Base-by-base conservation (phyloP, 352 stramenopile genomes). In the Halophytophthora polymorphica region DNA sequence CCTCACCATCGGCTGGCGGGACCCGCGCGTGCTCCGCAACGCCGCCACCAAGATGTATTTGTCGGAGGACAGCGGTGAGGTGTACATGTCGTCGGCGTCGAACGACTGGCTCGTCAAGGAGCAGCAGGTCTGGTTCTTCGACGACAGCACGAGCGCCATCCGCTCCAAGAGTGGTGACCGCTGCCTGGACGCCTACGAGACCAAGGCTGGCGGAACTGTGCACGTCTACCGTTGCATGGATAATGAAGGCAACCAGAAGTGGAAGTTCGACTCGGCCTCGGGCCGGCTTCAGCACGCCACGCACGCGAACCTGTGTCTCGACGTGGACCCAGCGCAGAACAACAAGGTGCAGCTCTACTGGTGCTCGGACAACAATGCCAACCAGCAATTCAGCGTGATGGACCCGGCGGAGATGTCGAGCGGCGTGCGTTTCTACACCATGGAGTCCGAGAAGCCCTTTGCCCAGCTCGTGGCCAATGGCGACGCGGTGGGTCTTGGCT, bases 91-190 rank as follows among this genome's bases (percentile, higher is more conserved):
- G 6, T 34, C 35, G 7, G 65, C 66, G 39, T 73, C 74, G 19
- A 62, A 14, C 19, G 64, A 82, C 41, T 81, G 73, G 70, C 56
- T 82, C 13, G 64, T 71, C 38, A 53, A 67, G 15, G 71, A 87
- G 47, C 67, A 83, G 37, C 75, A 86, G 36, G 60, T 73, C 36
- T 91, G 76, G 76, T 89, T 76, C 67, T 88, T 79, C 29, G 73
- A 91, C 39, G 41, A 52, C 1, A 31, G 34, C 14, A 83, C 73
- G 13, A 54, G 71, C 29, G 60, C 71, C 22, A 61, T 91, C 25
- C 77, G 77, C 28, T 89, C 79, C 28, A 83, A 84, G 61, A 77
- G 77, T 55, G 86, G 66, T 41, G 74, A 87, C 49, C 69, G 72
- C 8, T 90, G 80, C 33, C 56, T 90, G 6, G 74, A 86, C 43